Evolutionary conservation across 2,329 filamentous ascomycete species (phyloP), one percentile per base, ranked within the genome.

Genomic region (Raffaelea albimanens): DNA sequence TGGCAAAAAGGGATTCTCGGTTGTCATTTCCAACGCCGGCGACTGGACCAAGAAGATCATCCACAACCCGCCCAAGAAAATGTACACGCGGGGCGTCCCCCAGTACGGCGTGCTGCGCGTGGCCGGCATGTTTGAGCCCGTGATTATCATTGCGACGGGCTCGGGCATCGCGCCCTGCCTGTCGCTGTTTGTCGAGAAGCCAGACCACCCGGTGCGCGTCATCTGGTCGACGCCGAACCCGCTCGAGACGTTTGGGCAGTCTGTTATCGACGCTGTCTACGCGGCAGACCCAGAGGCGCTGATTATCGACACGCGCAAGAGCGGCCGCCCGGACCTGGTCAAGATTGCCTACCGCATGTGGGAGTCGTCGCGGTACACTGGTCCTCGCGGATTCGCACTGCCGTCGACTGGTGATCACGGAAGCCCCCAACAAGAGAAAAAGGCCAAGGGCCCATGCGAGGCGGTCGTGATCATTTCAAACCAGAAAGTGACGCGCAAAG

Each of bases 1-100:
- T 39, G 57, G 69, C 49, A 64, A 69, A 34, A 67, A 67, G 46
- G 80, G 77, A 14, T 87, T 83, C 64, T 86, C 82, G 1, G 65
- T 76, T 23, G 61, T 84, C 23, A 68, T 84, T 25, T 80, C 77
- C 45, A 75, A 75, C 48, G 79, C 78, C 10, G 81, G 81, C 8
- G 80, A 84, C 63, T 85, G 80, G 80, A 84, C 81, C 0, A 60
- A 63, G 2, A 63, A 66, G 34, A 67, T 73, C 43, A 82, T 84
- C 61, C 61, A 67, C 33, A 62, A 69, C 36, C 75, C 75, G 9
- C 77, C 78, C 1, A 68, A 64, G 1, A 61, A 70, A 43, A 63
- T 83, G 36, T 84, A 75, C 74, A 72, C 75, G 44, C 72, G 77
- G n/a, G 79, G 79, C 2, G 68, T 77, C 1, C 76, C 79, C 3